phyloP scores from a whole-genome alignment of 164 flowering plant species.

The Nymphaea thermarum region DNA sequence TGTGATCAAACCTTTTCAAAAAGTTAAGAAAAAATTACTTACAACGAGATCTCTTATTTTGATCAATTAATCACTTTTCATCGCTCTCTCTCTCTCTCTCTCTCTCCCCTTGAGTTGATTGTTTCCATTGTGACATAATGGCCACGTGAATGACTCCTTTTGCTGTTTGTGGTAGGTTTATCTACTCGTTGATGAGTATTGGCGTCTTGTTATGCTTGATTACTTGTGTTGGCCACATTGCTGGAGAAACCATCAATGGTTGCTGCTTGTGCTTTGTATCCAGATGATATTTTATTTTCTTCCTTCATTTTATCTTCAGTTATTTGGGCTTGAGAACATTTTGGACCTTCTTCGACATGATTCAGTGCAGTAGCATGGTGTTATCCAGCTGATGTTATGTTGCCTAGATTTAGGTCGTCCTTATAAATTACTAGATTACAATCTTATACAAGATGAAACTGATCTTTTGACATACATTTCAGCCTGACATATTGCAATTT shows the following conservation, averaged over 20 bases:
- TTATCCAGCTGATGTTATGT: neutral
- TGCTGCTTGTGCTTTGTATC: slow-evolving; percentile 90
- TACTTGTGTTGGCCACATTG: slow-evolving; percentile 61
- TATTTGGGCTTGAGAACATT: neutral
- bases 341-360: neutral
- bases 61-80: no score
- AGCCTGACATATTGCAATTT: no score
- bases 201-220: slow-evolving; percentile 51
- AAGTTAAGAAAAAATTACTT: no score
- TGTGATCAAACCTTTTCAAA: no score
- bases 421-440: neutral
- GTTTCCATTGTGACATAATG: no score
- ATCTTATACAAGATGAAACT: neutral
- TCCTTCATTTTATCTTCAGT: neutral
- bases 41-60: no score
- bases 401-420: neutral
- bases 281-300: slow-evolving; percentile 10
- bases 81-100: no score
- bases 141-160: neutral
- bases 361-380: neutral
- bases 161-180: slow-evolving; percentile 50
- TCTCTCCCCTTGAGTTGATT: no score
- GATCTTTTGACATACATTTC: neutral
- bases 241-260: slow-evolving; percentile 57
- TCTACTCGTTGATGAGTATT: slow-evolving; percentile 58